Base-by-base conservation (phyloP, 345 rosid genomes). In the Eucalyptus caleyi region DNA sequence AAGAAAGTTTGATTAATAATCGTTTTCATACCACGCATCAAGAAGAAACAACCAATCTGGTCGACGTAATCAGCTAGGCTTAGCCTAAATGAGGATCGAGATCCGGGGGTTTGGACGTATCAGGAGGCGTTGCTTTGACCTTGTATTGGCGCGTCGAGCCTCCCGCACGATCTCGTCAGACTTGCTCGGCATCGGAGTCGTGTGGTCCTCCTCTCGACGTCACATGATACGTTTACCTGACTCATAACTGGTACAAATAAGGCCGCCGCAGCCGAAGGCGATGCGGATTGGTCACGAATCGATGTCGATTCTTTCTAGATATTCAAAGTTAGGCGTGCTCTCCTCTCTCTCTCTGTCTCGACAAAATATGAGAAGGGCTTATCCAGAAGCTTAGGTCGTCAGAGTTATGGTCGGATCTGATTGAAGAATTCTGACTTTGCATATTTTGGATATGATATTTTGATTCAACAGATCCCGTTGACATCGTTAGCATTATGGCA, bases 121-220 rank as follows among this genome's bases (percentile, higher is more conserved):
- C 0, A 0, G 37, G 19, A n/a, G 6, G 37, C 9, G 3, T 8
- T 6, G 11, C 37, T n/a, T n/a, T 65, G 37, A 65, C 1, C 37
- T 15, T 4, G 32, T 2, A 15, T n/a, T 65, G 10, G 77, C 21
- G 10, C 1, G 77, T n/a, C 6, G 77, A 65, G 6, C 77, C 37
- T n/a, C 5, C 37, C 37, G 21, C 6, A 56, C 62, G 27, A 23
- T 56, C 12, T 56, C 62, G 2, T 56, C 27, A 4, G 62, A 56
- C 62, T 4, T 2, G 26, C 62, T 56, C 27, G 1, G 5, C 34
- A 65, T 15, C 37, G 9, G 11, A 15, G 37, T 30, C 15, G 37
- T 16, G 37, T 1, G 56, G 10, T 53, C 24, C 7, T 27, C 67
- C 67, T 60, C 7, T 27, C 4, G 67, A 60, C n/a, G n/a, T 60